Conservation (phyloP, 129 eudicot genomes). For the Saussurea involucrata region DNA sequence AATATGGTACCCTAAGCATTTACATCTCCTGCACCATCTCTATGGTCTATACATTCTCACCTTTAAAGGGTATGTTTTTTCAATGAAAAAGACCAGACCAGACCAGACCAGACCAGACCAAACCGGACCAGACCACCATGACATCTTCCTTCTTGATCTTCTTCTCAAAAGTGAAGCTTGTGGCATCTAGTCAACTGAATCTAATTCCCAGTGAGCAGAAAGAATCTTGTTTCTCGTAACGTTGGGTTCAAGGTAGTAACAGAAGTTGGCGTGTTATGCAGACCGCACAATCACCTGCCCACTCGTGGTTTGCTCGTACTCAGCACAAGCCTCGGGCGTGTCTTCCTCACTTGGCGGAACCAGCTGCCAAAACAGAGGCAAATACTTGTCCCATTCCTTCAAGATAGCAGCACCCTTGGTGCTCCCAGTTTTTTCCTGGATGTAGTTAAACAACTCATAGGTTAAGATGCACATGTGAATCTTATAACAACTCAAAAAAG, state of each 20-base stretch:
- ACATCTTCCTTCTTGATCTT: slow-evolving; percentile 7
- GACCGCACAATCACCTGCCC: slow-evolving; percentile 74
- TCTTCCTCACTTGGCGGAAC: slow-evolving; percentile 99
- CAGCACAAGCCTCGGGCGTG: slow-evolving; percentile 97
- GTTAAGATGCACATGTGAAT: neutral
- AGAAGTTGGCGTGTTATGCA: slow-evolving; percentile 31
- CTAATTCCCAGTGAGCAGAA: slow-evolving; percentile 1
- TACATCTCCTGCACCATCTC: slow-evolving; percentile 33
- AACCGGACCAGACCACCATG: neutral
- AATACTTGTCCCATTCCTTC: slow-evolving; percentile 93
- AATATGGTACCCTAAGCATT: slow-evolving; percentile 28
- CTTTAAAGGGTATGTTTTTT: slow-evolving; percentile 17
- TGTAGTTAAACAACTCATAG: neutral
- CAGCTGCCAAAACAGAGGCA: slow-evolving; percentile 96
- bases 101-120: slow-evolving; percentile 1
- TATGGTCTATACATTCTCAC: slow-evolving; percentile 31
- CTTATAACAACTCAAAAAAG: neutral
- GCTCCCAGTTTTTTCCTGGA: slow-evolving; percentile 97
- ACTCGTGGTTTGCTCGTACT: slow-evolving; percentile 58
- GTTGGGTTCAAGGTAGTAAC: slow-evolving; percentile 1
- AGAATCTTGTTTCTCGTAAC: slow-evolving; percentile 18
- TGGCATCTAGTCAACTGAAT: slow-evolving; percentile 12
- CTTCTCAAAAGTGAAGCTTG: neutral
- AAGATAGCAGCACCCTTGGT: slow-evolving; percentile 69
- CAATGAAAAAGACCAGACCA: slow-evolving; percentile 8